These are phyloP conservation scores for Baorangia bicolor DNA, from an alignment of 768 basidiomycete genomes.

Conservation along the genomic window DNA sequence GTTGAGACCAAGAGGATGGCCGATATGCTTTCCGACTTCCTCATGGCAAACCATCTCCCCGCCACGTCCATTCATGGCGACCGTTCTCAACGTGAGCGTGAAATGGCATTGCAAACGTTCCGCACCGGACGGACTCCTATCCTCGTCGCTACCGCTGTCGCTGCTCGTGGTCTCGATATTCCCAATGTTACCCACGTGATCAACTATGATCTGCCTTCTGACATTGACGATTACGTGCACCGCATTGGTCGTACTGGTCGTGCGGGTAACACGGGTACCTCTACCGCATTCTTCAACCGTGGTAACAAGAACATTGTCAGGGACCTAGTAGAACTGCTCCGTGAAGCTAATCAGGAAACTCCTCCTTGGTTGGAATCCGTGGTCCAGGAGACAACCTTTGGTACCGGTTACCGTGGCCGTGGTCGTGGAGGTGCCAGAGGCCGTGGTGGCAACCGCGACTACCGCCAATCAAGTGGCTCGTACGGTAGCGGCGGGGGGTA, in stretches of 20 bases:
- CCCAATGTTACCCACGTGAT: constrained; percentile 99
- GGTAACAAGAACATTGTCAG: constrained; percentile 91
- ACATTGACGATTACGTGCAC: constrained; percentile 99
- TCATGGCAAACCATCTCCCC: constrained; percentile 75
- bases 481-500: constrained; percentile 36
- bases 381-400: constrained; percentile 77
- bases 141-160: constrained; percentile 97
- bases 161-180: constrained; percentile 98
- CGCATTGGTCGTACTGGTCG: constrained; percentile 98
- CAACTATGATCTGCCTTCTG: constrained; percentile 96
- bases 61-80: constrained; percentile 99
- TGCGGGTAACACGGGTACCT: constrained; percentile 95
- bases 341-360: constrained; percentile 95
- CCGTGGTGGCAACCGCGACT: constrained; percentile 40
- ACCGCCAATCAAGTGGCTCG: constrained; percentile 28
- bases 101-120: constrained; percentile 94
- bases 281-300: constrained; percentile 95
- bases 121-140: constrained; percentile 92
- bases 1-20: constrained; percentile 99
- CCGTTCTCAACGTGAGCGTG: constrained; percentile 96
- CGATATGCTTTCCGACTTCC: constrained; percentile 95
- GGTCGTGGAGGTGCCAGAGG: constrained; percentile 45
- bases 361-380: constrained; percentile 90
- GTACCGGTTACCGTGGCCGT: constrained; percentile 53
- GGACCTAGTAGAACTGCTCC: constrained; percentile 88